Conservation (phyloP, 1,139 yeast genomes). For the Geotrichum restrictum region DNA sequence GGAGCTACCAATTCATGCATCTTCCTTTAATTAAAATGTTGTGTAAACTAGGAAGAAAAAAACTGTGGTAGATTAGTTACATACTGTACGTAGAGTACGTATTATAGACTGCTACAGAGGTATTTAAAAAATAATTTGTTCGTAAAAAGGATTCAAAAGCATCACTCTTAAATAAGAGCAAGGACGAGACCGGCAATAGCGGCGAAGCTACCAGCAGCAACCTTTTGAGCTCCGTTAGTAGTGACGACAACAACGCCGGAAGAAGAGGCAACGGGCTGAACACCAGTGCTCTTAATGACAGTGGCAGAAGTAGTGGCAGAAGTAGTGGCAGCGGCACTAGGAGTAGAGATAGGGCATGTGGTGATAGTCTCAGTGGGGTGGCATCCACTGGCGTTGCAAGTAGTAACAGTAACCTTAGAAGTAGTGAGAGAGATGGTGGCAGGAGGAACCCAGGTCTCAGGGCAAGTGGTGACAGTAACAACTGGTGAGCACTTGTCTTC, state of each 20-base stretch:
- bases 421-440: slow-evolving; percentile 2
- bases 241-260: not conserved
- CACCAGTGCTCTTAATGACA: not conserved
- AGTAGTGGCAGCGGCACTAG: not conserved
- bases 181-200: slow-evolving; percentile 5
- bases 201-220: not conserved
- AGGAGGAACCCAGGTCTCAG: slow-evolving; percentile 2
- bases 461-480: slow-evolving; percentile 18
- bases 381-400: slow-evolving; percentile 8
- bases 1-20: too few relatives aligned
- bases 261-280: not conserved
- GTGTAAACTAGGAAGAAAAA: too few relatives aligned
- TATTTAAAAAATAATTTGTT: too few relatives aligned
- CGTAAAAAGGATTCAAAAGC: too few relatives aligned
- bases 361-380: slow-evolving; percentile 1
- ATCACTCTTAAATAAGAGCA: slow-evolving; percentile 7
- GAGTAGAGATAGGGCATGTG: slow-evolving; percentile 2
- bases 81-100: too few relatives aligned
- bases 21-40: too few relatives aligned
- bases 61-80: too few relatives aligned
- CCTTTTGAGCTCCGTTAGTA: slow-evolving; percentile 4
- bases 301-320: slow-evolving; percentile 2
- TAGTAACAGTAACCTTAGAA: slow-evolving; percentile 12
- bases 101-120: too few relatives aligned
- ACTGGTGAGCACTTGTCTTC: slow-evolving; percentile 1